Evolutionary conservation across 345 rosid genomes (phyloP).

Genomic region (Lepidium didymum): DNA sequence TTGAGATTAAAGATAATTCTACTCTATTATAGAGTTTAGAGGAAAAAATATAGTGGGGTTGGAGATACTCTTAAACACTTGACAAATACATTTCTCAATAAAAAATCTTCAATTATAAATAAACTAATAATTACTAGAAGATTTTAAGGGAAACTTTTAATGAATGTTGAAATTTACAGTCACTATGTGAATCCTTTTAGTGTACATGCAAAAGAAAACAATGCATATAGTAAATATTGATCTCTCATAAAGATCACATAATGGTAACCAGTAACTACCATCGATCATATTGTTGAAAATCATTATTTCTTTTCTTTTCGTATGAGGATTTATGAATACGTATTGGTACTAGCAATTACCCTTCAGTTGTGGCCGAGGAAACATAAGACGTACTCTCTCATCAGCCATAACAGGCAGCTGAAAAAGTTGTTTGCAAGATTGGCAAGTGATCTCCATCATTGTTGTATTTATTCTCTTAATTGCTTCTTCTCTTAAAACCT

Average conservation of each 20-base stretch:
- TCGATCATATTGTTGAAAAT: not conserved
- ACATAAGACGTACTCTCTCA: slow-evolving; percentile 25
- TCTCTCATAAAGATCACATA: not conserved
- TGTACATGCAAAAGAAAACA: not conserved
- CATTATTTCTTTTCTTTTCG: not conserved
- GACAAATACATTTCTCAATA: too few species aligned
- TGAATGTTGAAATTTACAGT: not conserved
- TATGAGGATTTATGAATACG: not conserved
- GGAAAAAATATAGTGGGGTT: too few species aligned
- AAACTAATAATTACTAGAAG: not conserved
- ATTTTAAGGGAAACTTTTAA: not conserved
- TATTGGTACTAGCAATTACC: slow-evolving; percentile 7
- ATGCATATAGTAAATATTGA: not conserved
- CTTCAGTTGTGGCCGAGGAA: slow-evolving; percentile 20
- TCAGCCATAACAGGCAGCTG: slow-evolving; percentile 30
- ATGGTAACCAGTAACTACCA: not conserved
- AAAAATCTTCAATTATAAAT: not conserved
- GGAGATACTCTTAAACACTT: too few species aligned
- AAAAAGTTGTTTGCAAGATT: slow-evolving; percentile 60
- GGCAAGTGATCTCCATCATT: slow-evolving; percentile 69
- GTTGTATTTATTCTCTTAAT: slow-evolving; percentile 55
- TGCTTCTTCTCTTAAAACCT: slow-evolving; percentile 52
- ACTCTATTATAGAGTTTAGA: too few species aligned
- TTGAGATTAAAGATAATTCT: too few species aligned
- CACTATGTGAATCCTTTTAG: not conserved